Evolutionary conservation across 306 rosid species (phyloP), one percentile per base, ranked within the genome.

Genomic region (Begonia fuchsioides): DNA sequence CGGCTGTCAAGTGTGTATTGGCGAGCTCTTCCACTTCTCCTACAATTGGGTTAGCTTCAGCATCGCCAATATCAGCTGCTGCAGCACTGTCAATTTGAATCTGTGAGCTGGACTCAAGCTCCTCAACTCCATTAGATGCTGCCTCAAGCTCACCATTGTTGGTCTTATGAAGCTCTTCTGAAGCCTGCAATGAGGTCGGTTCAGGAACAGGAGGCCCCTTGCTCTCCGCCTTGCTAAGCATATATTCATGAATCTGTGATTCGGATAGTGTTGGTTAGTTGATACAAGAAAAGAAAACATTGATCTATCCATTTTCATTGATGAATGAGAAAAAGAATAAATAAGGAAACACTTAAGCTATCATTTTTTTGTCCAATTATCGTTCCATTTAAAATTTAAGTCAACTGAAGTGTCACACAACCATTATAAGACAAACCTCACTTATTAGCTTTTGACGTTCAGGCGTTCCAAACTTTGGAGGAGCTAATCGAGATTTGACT

Each of bases 391-490:
- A 26, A 26, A 26, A 26, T 2, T 26, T 4, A 26, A 26, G 8
- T 26, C 35, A 26, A 26, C 3, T 6, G 35, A 26, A 26, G 5
- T 4, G 5, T 26, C 0, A 26, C 8, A 6, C 35, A 4, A 26
- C 1, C 7, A 41, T 41, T 6, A 41, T 1, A 41, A 41, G 12
- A n/a, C 5, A 13, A 63, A 73, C 83, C 80, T 77, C 75, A 9
- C 82, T 92, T 35, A 90, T 85, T 51, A 85, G 67, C 67, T 64
- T 82, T 65, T 79, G 98, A 50, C 98, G 96, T 47, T 85, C 96
- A 35, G 81, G 71, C 60, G 76, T 79, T 44, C 98, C 93, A n/a
- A n/a, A n/a, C n/a, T n/a, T n/a, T n/a, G n/a, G n/a, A n/a, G n/a
- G n/a, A n/a, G n/a, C n/a, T n/a, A n/a, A n/a, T n/a, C n/a, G n/a